Percentiles rank a stretch among this genome's conserved stretches.
phyloP scores from a whole-genome alignment of 1,284 basidiomycete genomes.

The Cryptococcus sp. region DNA sequence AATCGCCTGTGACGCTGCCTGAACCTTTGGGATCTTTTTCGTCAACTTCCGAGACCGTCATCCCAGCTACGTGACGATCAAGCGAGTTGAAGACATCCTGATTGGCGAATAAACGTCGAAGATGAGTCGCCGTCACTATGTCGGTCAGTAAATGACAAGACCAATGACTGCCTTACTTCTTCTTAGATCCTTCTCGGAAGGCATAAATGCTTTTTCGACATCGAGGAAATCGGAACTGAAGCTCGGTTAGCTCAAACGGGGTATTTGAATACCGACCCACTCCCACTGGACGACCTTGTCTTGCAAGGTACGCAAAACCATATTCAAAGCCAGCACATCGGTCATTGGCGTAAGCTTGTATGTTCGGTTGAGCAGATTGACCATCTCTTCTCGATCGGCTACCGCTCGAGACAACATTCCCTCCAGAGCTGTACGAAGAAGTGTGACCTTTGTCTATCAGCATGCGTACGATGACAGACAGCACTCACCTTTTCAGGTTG shows the following conservation, averaged over 20 bases:
- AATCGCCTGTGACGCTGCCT: slow-evolving; percentile 10
- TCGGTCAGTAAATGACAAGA: neutral
- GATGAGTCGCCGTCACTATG: slow-evolving; percentile 44
- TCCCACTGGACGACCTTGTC: slow-evolving; percentile 96
- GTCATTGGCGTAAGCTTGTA: slow-evolving; percentile 75
- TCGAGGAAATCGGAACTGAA: slow-evolving; percentile 51
- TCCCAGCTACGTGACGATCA: slow-evolving; percentile 43
- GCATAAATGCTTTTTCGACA: slow-evolving; percentile 52
- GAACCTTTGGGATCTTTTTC: slow-evolving; percentile 50
- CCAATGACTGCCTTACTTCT: slow-evolving; percentile 23
- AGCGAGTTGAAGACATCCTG: slow-evolving; percentile 46
- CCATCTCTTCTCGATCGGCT: slow-evolving; percentile 68
- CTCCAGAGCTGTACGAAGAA: slow-evolving; percentile 35
- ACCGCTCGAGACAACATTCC: slow-evolving; percentile 65
- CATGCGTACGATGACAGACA: neutral
- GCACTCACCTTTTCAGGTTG: slow-evolving; percentile 39
- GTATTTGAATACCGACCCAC: slow-evolving; percentile 32
- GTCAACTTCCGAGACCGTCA: slow-evolving; percentile 72
- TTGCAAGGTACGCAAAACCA: slow-evolving; percentile 79
- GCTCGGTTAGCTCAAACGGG: neutral
- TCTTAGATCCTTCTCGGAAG: slow-evolving; percentile 46
- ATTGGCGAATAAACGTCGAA: slow-evolving; percentile 54
- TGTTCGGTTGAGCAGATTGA: slow-evolving; percentile 67
- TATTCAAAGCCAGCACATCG: slow-evolving; percentile 83
- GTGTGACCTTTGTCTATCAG: slow-evolving; percentile 15